Evolutionary conservation across 805 yeast genomes (phyloP).

Genomic region (Myxozyma vanderwaltii): DNA sequence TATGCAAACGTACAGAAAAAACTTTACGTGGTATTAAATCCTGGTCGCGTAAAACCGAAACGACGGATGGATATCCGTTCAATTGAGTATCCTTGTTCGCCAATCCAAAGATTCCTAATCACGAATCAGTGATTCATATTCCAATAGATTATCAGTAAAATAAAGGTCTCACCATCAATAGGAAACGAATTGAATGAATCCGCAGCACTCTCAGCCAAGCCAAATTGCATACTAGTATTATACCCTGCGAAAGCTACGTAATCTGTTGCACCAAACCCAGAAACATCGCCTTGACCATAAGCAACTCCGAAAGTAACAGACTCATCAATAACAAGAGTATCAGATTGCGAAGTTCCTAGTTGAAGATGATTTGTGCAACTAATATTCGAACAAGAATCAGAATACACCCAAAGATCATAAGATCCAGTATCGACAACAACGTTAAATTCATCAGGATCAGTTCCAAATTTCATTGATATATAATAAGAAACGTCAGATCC

Average conservation of each 20-base stretch:
- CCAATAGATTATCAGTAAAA: neutral
- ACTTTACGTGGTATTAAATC: constrained; percentile 39
- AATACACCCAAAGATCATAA: constrained; percentile 65
- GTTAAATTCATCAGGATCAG: constrained; percentile 45
- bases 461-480: constrained; percentile 37
- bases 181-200: constrained; percentile 54
- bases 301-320: constrained; percentile 50
- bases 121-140: neutral
- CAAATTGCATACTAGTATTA: constrained; percentile 49
- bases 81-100: constrained; percentile 50
- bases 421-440: constrained; percentile 67
- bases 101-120: constrained; percentile 55
- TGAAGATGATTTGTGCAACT: constrained; percentile 47
- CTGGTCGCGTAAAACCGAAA: constrained; percentile 36
- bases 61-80: constrained; percentile 39
- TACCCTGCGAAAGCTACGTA: constrained; percentile 46
- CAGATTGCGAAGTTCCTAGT: constrained; percentile 26
- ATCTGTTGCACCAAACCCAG: constrained; percentile 52
- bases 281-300: constrained; percentile 57
- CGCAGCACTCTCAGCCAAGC: constrained; percentile 57
- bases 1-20: constrained; percentile 47
- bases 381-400: constrained; percentile 50
- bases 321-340: constrained; percentile 16
- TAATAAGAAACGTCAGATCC: constrained; percentile 41
- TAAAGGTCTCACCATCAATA: constrained; percentile 47